phyloP scores from a whole-genome alignment of 1,284 basidiomycete genomes.

The Puccinia triticina region DNA sequence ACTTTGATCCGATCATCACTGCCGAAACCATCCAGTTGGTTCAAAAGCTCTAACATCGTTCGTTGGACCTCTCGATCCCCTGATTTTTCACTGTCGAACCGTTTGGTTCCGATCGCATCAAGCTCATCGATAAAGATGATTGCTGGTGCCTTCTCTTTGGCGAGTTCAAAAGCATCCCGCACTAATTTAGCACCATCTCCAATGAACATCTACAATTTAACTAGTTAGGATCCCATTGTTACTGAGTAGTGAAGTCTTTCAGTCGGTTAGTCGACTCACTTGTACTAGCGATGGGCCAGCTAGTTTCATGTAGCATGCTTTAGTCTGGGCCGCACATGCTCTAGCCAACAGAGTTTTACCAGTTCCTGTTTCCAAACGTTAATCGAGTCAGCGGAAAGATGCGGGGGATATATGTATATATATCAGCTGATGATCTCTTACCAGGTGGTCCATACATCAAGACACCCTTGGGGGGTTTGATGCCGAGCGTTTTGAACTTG shows the following conservation, averaged over 20 bases:
- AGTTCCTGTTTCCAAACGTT: constrained; percentile 64
- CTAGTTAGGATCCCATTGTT: neutral
- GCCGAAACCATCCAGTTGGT: constrained; percentile 80
- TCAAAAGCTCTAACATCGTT: constrained; percentile 97
- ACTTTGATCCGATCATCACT: constrained; percentile 96
- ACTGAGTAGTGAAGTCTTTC: neutral
- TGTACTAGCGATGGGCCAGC: constrained; percentile 77
- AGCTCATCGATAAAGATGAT: constrained; percentile 99
- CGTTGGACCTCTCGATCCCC: constrained; percentile 98
- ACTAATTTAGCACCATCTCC: constrained; percentile 96
- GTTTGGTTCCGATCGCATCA: constrained; percentile 97
- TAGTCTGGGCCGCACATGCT: constrained; percentile 78
- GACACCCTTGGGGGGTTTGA: constrained; percentile 75
- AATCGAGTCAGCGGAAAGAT: constrained; percentile 23
- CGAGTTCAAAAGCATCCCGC: constrained; percentile 92
- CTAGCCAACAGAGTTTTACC: constrained; percentile 77
- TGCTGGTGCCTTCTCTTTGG: constrained; percentile 94
- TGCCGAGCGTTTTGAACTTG: constrained; percentile 79
- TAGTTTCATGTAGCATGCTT: constrained; percentile 77
- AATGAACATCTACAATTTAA: constrained; percentile 69
- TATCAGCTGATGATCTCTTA: constrained; percentile 59
- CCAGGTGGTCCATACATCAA: constrained; percentile 79
- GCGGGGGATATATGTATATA: too few species aligned
- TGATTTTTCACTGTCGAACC: constrained; percentile 96
- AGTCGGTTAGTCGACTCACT: constrained; percentile 56